phyloP scores from a whole-genome alignment of 495 filamentous ascomycete genomes.

The Penicillium diatomitis region DNA sequence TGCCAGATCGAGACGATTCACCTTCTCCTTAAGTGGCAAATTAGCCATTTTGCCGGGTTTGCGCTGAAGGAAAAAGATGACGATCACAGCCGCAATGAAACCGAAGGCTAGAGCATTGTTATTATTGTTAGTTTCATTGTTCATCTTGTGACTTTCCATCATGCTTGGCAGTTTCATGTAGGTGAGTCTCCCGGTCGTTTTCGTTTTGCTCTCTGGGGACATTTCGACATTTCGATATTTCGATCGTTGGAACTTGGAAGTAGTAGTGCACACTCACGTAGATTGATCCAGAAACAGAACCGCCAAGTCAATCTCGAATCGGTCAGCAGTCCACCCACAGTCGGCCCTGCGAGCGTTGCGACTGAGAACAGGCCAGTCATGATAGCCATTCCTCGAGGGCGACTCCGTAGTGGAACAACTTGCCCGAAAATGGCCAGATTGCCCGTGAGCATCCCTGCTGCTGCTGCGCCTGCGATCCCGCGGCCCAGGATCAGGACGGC shows the following conservation, averaged over 20 bases:
- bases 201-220: too few relatives aligned
- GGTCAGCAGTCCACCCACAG: conserved; percentile 2
- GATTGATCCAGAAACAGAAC: conserved; percentile 5
- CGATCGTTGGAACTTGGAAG: too few relatives aligned
- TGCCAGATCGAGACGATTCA: neutral
- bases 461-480: conserved; percentile 23
- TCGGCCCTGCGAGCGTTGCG: neutral
- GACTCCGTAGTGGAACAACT: conserved; percentile 13
- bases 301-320: conserved; percentile 5
- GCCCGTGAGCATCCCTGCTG: conserved; percentile 20
- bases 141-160: too few relatives aligned
- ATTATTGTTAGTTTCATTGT: too few relatives aligned
- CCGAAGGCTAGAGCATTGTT: neutral
- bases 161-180: too few relatives aligned
- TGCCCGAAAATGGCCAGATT: conserved; percentile 15
- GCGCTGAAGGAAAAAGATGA: neutral
- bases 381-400: conserved; percentile 3
- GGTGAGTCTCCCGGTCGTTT: too few relatives aligned
- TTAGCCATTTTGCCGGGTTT: neutral
- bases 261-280: neutral
- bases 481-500: conserved; percentile 24
- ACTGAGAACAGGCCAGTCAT: conserved; percentile 2
- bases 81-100: neutral
- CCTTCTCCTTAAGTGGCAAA: neutral
- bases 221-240: too few relatives aligned